Base-by-base conservation (phyloP, 108 stramenopile species). In the Nitzschia palea region DNA sequence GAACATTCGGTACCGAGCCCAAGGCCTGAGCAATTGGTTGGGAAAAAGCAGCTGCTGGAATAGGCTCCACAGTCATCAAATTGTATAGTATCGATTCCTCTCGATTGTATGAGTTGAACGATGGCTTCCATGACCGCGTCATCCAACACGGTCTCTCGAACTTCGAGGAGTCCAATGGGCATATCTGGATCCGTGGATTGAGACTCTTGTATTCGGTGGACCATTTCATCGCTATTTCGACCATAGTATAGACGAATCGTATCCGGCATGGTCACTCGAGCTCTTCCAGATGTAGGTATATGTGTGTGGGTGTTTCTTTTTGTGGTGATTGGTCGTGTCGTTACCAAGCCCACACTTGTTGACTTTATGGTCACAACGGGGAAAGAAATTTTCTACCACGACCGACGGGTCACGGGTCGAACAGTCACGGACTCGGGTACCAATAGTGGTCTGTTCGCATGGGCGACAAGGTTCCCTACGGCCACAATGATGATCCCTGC, bases 21-120 rank as follows among this genome's bases (percentile, higher is more conserved):
- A 68, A 26, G 0, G 67, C 55, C 35, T 36, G 55, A 4, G 67
- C 54, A 33, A 68, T 55, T 18, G n/a, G n/a, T n/a, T n/a, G 42
- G 55, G 18, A 68, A n/a, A 3, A 55, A 37, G 15, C n/a, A 9
- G 32, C 3, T 29, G 22, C 57, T 55, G 0, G 57, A 25, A 35
- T 68, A 56, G 2, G 67, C 67, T 17, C 67, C 67, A 32, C 67
- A 68, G 44, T 68, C 67, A 45, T 68, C 67, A 1, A 68, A 34
- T 18, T 68, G 44, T 9, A 68, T 55, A 3, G 40, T 56, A 23
- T 44, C 55, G 37, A 68, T 36, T 29, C 40, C 28, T 4, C 67
- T 27, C 10, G 54, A 27, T 34, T 23, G 25, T 31, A 68, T 20
- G 31, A 68, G 55, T 4, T 55, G 43, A n/a, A 68, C 42, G 20